Percentiles rank a stretch among this genome's conserved stretches.
phyloP scores from a whole-genome alignment of 192 early-diverging fungal species.

The Rhizoclosmatium globosum region DNA sequence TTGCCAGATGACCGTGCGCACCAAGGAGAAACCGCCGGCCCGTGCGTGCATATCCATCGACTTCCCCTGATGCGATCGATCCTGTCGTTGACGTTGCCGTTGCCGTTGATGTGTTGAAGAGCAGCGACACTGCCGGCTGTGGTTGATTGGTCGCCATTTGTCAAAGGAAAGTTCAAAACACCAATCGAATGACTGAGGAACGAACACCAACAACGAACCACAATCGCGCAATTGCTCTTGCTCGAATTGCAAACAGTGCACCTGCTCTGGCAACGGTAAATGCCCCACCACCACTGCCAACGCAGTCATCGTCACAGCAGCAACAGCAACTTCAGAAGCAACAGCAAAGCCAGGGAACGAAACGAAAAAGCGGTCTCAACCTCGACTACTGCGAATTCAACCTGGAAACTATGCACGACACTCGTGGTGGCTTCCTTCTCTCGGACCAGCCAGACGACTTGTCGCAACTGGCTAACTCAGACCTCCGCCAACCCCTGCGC shows the following conservation, averaged over 20 bases:
- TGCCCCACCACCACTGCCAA: not conserved
- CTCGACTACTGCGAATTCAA: conserved; percentile 83
- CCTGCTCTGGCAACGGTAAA: not conserved
- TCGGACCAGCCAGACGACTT: conserved; percentile 35
- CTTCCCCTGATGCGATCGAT: too few relatives aligned
- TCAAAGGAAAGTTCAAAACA: too few relatives aligned
- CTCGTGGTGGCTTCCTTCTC: conserved; percentile 85
- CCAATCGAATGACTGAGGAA: not conserved
- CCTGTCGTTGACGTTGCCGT: too few relatives aligned
- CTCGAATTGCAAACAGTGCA: not conserved
- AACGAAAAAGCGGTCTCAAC: conserved; percentile 38
- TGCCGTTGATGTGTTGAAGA: too few relatives aligned
- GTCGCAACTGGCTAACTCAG: not conserved
- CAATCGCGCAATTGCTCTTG: not conserved
- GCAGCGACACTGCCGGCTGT: too few relatives aligned
- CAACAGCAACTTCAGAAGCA: not conserved
- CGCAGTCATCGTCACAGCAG: not conserved
- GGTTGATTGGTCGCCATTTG: too few relatives aligned
- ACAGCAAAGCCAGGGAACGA: not conserved
- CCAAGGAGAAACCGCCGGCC: too few relatives aligned
- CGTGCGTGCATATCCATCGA: too few relatives aligned
- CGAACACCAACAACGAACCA: conserved; percentile 8
- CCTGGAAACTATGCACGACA: conserved; percentile 84
- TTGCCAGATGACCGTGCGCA: too few relatives aligned
- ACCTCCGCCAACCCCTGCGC: not conserved